Evolutionary conservation across 441 rosid species (phyloP), one percentile per base, ranked within the genome.

Genomic region (Jatropha podagrica): DNA sequence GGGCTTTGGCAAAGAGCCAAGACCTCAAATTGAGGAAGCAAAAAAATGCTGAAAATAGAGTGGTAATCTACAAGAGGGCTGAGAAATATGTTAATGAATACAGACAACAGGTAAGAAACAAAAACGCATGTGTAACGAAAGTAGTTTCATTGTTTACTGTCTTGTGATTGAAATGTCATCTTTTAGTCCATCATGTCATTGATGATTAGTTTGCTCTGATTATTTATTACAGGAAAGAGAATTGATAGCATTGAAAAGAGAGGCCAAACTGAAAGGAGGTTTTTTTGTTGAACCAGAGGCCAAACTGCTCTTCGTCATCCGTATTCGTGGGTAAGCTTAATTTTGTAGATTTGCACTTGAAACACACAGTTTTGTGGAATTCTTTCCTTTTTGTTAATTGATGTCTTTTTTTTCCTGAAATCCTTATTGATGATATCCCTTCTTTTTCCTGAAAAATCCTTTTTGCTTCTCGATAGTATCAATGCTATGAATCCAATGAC

Each of bases 251-350:
- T 78, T 93, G 86, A 93, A 90, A 83, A 87, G 97, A 1, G 92
- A 91, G 78, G 97, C 97, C 0, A 91, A 91, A 83, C 72, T 91
- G 55, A 91, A 90, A 65, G 96, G 97, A 27, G 96, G 94, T 3
- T 91, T 91, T 77, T 93, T 91, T 76, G 97, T 91, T 11, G 86
- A 88, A 41, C 96, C 98, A 4, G 98, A 93, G 80, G 95, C 98
- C 7, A 91, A 93, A 81, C 89, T 93, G 1, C 62, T 93, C 85
- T 93, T 91, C 68, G 90, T 93, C 73, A 72, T 90, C 78, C 86
- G 98, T 74, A 93, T 91, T 63, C 93, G 98, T 59, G 96, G 97
- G 98, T 90, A 77, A 51, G 92, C 49, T 11, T 26, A 4, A 14
- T 26, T 20, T 0, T 0, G 1, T 9, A 5, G 42, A 60, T 23